Evolutionary conservation across 2,329 filamentous ascomycete genomes (phyloP).

Genomic region (Colletotrichum tropicicola): DNA sequence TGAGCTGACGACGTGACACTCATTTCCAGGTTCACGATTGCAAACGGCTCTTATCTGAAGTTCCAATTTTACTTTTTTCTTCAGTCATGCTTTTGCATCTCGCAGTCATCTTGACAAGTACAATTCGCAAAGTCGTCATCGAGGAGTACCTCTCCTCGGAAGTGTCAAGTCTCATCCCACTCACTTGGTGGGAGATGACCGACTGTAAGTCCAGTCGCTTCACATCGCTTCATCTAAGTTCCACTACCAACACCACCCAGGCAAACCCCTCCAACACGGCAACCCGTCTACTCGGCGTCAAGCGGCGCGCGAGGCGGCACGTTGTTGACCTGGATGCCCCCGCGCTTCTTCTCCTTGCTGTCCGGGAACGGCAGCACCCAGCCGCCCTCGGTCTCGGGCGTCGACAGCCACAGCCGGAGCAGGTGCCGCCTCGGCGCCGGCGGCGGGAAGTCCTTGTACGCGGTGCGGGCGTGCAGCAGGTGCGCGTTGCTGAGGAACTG

Average conservation of each 20-base stretch:
- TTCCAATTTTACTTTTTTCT: not conserved
- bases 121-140: too few species aligned
- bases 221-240: not conserved
- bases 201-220: too few species aligned
- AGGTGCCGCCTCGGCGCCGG: constrained; percentile 79
- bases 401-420: constrained; percentile 85
- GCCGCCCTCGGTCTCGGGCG: constrained; percentile 82
- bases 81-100: not conserved
- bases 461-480: constrained; percentile 82
- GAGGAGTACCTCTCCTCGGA: too few species aligned
- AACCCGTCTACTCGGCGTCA: constrained; percentile 74
- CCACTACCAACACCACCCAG: too few species aligned
- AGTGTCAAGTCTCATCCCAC: too few species aligned
- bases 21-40: not conserved
- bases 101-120: too few species aligned
- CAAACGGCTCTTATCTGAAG: not conserved
- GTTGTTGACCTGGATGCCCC: constrained; percentile 88
- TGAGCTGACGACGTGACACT: too few species aligned
- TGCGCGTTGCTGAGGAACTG: constrained; percentile 83
- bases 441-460: constrained; percentile 73
- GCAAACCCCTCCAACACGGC: not conserved
- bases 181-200: too few species aligned
- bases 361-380: constrained; percentile 88
- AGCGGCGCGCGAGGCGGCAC: constrained; percentile 77
- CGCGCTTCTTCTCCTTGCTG: constrained; percentile 83